Percentiles rank a stretch among this genome's conserved stretches.
Evolutionary conservation across 2,329 filamentous ascomycete genomes (phyloP).

Genomic region (Monilinia laxa): DNA sequence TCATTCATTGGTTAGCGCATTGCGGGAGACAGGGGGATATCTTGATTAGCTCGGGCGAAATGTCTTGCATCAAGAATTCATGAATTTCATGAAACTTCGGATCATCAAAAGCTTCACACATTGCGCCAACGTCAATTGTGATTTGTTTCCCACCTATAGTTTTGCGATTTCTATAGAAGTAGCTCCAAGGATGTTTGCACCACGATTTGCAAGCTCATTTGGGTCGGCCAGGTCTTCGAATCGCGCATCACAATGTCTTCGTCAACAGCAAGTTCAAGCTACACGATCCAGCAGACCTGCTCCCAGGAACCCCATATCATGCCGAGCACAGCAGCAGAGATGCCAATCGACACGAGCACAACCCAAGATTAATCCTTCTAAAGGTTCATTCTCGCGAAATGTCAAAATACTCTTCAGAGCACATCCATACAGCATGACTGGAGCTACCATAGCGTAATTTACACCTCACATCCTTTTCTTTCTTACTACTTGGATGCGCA

Average conservation of each 20-base stretch:
- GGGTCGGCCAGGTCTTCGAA: constrained; percentile 28
- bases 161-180: background rate
- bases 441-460: constrained; percentile 34
- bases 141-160: background rate
- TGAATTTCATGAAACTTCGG: constrained; percentile 1
- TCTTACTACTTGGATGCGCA: background rate
- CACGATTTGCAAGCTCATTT: constrained; percentile 29
- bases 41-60: constrained; percentile 7
- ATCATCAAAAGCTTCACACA: constrained; percentile 9
- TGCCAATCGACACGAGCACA: constrained; percentile 31
- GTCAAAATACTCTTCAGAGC: constrained; percentile 34
- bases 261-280: constrained; percentile 32
- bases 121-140: constrained; percentile 8
- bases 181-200: constrained; percentile 33
- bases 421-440: constrained; percentile 37
- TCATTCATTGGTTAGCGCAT: constrained; percentile 16
- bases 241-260: constrained; percentile 35
- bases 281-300: constrained; percentile 19
- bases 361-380: constrained; percentile 1
- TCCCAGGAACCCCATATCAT: constrained; percentile 1
- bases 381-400: constrained; percentile 18
- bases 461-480: background rate
- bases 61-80: constrained; percentile 16
- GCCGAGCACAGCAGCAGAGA: constrained; percentile 33
- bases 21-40: constrained; percentile 13